These are phyloP conservation scores for Plasmodium berghei DNA, from an alignment of 169 alveolate species.

Conservation along the genomic window DNA sequence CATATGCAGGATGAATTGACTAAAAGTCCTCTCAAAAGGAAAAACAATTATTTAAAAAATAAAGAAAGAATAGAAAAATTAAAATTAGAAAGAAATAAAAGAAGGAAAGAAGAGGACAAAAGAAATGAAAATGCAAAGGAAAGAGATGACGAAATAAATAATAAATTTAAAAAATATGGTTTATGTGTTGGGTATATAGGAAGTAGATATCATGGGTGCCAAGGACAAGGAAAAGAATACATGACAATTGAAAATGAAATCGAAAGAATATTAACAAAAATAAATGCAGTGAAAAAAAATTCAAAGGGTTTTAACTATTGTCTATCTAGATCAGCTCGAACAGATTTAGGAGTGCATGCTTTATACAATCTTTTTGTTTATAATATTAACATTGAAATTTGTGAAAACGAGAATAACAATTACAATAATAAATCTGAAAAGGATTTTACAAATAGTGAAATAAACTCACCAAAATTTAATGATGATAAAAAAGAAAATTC, in stretches of 20 bases:
- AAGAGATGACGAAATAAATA: background rate
- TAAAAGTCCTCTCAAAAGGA: background rate
- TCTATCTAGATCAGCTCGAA: slow-evolving; percentile 89
- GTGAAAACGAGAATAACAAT: background rate
- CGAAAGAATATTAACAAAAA: slow-evolving; percentile 79
- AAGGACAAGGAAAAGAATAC: slow-evolving; percentile 82
- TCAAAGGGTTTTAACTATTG: slow-evolving; percentile 69
- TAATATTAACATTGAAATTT: slow-evolving; percentile 74
- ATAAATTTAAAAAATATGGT: slow-evolving; percentile 76
- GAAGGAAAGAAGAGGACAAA: slow-evolving; percentile 1
- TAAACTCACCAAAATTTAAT: background rate
- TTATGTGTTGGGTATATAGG: slow-evolving; percentile 85
- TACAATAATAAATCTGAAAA: background rate
- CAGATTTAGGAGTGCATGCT: slow-evolving; percentile 92
- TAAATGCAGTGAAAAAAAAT: slow-evolving; percentile 83
- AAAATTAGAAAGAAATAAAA: slow-evolving; percentile 20
- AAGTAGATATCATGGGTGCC: slow-evolving; percentile 87
- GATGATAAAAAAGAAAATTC: background rate
- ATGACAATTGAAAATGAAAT: slow-evolving; percentile 85
- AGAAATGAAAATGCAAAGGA: background rate
- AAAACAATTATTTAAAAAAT: slow-evolving; percentile 16
- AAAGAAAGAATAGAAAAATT: slow-evolving; percentile 31
- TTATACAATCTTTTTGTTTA: slow-evolving; percentile 84
- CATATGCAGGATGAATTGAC: background rate
- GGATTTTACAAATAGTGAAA: background rate